These are phyloP conservation scores for Rhodotorula sp. DNA, from an alignment of 1,284 basidiomycete genomes.

Conservation along the genomic window DNA sequence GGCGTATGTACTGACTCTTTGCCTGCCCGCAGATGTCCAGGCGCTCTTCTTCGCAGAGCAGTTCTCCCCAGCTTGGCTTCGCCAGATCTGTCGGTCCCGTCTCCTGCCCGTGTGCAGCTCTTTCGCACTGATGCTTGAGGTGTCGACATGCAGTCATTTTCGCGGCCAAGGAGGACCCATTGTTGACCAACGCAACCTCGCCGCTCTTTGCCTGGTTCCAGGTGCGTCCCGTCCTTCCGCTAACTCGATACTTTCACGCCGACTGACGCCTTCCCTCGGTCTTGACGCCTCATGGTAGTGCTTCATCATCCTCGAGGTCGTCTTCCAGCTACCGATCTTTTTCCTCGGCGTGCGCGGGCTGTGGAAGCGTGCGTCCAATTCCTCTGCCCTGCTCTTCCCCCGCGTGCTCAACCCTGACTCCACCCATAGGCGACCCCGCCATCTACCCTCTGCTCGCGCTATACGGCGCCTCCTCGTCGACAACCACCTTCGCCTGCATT, in stretches of 20 bases:
- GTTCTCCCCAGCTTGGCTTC: conserved; percentile 46
- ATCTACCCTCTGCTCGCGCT: conserved; percentile 64
- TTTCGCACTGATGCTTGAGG: conserved; percentile 50
- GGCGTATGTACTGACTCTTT: neutral
- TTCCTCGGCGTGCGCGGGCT: conserved; percentile 66
- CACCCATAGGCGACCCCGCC: conserved; percentile 54
- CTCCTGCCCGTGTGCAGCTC: conserved; percentile 54
- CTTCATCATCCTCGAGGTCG: conserved; percentile 64
- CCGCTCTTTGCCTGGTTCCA: conserved; percentile 62
- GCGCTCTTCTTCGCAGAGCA: conserved; percentile 61
- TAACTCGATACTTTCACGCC: neutral
- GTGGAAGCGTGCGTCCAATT: conserved; percentile 60
- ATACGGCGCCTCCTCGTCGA: conserved; percentile 75
- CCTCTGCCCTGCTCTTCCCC: neutral
- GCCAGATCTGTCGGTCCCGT: conserved; percentile 21
- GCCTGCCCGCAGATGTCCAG: conserved; percentile 60
- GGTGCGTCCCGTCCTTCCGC: conserved; percentile 7
- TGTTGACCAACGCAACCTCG: conserved; percentile 59
- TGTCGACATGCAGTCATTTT: conserved; percentile 13
- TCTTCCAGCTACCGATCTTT: conserved; percentile 77
- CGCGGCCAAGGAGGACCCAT: conserved; percentile 59
- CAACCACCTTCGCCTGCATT: conserved; percentile 73
- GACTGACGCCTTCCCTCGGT: too few relatives aligned
- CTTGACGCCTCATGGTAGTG: conserved; percentile 42
- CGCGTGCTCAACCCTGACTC: neutral